Conservation (phyloP, 179 eudicot species). For the Silene noctiflora region DNA sequence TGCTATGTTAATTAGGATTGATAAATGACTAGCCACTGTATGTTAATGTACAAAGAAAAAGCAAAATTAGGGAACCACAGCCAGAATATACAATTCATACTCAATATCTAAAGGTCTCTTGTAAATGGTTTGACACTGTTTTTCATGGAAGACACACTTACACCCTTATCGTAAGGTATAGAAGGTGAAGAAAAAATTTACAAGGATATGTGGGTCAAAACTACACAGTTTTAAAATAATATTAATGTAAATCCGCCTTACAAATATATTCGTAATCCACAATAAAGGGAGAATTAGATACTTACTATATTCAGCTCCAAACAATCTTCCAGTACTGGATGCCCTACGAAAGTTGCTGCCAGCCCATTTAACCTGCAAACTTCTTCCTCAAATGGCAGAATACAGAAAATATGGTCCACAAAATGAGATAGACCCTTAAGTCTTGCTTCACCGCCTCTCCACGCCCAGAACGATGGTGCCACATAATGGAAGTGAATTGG, state of each 20-base stretch:
- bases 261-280: background rate
- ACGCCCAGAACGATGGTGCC: slow-evolving; percentile 98
- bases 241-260: too few relatives aligned
- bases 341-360: slow-evolving; percentile 86
- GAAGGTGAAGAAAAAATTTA: too few relatives aligned
- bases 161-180: too few relatives aligned
- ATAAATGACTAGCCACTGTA: slow-evolving; percentile 5
- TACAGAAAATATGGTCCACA: slow-evolving; percentile 84
- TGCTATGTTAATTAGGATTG: slow-evolving; percentile 13
- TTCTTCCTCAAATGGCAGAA: slow-evolving; percentile 84
- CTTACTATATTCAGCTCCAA: slow-evolving; percentile 53
- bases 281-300: background rate
- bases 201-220: too few relatives aligned
- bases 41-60: background rate
- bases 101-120: too few relatives aligned
- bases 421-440: slow-evolving; percentile 63
- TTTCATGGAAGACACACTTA: too few relatives aligned
- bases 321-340: slow-evolving; percentile 81
- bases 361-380: slow-evolving; percentile 67
- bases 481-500: slow-evolving; percentile 89
- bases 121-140: too few relatives aligned
- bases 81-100: too few relatives aligned
- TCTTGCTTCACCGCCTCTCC: slow-evolving; percentile 95
- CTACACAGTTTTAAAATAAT: too few relatives aligned
- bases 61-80: background rate